A percentile compares a stretch with the other conserved stretches of the same genome.
phyloP scores from a whole-genome alignment of 345 rosid genomes.

The Garcia nutans region DNA sequence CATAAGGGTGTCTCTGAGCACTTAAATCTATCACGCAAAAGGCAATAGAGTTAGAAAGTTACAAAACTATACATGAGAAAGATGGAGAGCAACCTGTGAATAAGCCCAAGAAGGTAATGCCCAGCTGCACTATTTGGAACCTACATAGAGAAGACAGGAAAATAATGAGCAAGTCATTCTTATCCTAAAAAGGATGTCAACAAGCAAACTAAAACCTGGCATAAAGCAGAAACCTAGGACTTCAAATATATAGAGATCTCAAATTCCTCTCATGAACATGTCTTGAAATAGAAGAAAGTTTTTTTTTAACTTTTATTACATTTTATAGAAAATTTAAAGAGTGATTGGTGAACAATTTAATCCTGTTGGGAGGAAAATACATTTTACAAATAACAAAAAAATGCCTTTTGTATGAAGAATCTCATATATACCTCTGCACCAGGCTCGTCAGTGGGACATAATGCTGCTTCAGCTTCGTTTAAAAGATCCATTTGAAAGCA shows the following conservation, averaged over 20 bases:
- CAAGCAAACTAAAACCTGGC: conserved; percentile 1
- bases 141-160: conserved; percentile 37
- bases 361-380: background rate
- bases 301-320: background rate
- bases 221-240: background rate
- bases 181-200: conserved; percentile 3
- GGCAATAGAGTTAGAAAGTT: background rate
- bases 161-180: conserved; percentile 13
- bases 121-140: conserved; percentile 98
- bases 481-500: conserved; percentile 97
- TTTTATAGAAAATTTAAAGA: background rate
- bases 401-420: background rate
- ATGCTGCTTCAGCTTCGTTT: conserved; percentile 86
- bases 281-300: background rate
- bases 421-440: conserved; percentile 61
- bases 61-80: conserved; percentile 9
- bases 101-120: conserved; percentile 95
- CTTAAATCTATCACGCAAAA: conserved; percentile 10
- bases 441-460: conserved; percentile 81
- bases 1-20: background rate
- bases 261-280: background rate
- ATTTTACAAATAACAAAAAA: background rate
- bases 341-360: background rate
- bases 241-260: background rate
- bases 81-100: conserved; percentile 63